Conservation (phyloP, 495 filamentous ascomycete genomes). For the Antarctomyces pellizariae region DNA sequence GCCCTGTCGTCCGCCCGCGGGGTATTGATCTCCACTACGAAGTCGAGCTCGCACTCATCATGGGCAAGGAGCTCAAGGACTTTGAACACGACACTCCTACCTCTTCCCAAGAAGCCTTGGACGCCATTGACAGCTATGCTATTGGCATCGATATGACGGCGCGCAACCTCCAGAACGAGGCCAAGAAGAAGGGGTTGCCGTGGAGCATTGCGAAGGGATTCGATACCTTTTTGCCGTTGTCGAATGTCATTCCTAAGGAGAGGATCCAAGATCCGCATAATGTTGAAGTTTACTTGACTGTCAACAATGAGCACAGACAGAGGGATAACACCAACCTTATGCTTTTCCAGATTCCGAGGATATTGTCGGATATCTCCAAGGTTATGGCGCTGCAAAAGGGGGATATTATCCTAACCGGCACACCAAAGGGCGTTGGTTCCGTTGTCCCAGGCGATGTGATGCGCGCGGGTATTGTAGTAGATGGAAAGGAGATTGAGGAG, state of each 20-base stretch:
- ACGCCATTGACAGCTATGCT: slow-evolving; percentile 46
- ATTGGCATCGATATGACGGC: slow-evolving; percentile 86
- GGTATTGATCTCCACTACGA: slow-evolving; percentile 84
- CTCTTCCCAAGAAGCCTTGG: slow-evolving; percentile 36
- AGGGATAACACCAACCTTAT: slow-evolving; percentile 73
- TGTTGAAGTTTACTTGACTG: slow-evolving; percentile 58
- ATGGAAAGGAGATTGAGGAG: slow-evolving; percentile 69
- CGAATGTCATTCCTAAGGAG: slow-evolving; percentile 49
- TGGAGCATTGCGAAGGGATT: slow-evolving; percentile 94
- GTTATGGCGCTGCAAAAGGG: slow-evolving; percentile 89
- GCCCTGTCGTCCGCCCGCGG: slow-evolving; percentile 61
- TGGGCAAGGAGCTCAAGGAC: slow-evolving; percentile 57
- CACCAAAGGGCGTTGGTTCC: slow-evolving; percentile 82
- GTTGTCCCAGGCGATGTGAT: slow-evolving; percentile 77
- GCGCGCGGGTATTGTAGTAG: slow-evolving; percentile 58
- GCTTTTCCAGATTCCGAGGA: slow-evolving; percentile 72
- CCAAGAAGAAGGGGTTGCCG: slow-evolving; percentile 89
- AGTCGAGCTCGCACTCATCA: slow-evolving; percentile 73
- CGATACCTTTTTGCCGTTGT: slow-evolving; percentile 85
- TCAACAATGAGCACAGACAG: slow-evolving; percentile 54
- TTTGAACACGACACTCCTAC: slow-evolving; percentile 38
- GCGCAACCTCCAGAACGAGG: slow-evolving; percentile 80
- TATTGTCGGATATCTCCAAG: slow-evolving; percentile 70
- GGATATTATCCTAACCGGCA: slow-evolving; percentile 84
- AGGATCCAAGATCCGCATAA: slow-evolving; percentile 70